Conservation (phyloP, 345 rosid genomes). For the Eucalyptus cloeziana region DNA sequence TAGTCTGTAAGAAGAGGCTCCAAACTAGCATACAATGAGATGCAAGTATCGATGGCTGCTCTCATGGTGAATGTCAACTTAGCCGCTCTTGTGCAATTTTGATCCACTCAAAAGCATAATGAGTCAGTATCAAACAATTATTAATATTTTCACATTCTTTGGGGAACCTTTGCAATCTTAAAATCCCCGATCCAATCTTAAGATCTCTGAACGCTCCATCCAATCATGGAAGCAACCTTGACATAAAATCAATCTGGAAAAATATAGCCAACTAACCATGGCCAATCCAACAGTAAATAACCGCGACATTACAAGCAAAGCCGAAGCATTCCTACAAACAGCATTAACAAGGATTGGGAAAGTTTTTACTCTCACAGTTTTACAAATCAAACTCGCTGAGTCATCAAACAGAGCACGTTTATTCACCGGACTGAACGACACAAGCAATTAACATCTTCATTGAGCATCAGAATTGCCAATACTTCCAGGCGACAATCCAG, state of each 20-base stretch:
- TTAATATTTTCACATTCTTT: not conserved
- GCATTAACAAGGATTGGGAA: not conserved
- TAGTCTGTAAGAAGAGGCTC: not conserved
- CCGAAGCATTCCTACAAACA: not conserved
- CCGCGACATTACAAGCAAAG: rapidly evolving
- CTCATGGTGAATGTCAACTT: not conserved
- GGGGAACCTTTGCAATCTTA: not conserved
- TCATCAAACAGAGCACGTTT: not conserved
- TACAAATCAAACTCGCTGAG: not conserved
- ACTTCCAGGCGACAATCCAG: not conserved
- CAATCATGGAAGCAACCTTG: not conserved
- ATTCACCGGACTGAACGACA: not conserved
- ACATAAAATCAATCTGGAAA: not conserved
- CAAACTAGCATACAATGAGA: not conserved
- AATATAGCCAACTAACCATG: not conserved
- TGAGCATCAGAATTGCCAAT: not conserved
- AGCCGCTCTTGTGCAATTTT: not conserved
- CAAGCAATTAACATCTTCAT: not conserved
- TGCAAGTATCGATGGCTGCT: not conserved
- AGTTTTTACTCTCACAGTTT: not conserved
- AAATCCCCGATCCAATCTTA: not conserved
- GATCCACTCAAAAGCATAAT: not conserved
- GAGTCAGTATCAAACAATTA: not conserved
- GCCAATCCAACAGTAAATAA: not conserved
- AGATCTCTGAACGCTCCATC: not conserved